phyloP scores from a whole-genome alignment of 257 asterid genomes.

The Anisodus acutangulus region DNA sequence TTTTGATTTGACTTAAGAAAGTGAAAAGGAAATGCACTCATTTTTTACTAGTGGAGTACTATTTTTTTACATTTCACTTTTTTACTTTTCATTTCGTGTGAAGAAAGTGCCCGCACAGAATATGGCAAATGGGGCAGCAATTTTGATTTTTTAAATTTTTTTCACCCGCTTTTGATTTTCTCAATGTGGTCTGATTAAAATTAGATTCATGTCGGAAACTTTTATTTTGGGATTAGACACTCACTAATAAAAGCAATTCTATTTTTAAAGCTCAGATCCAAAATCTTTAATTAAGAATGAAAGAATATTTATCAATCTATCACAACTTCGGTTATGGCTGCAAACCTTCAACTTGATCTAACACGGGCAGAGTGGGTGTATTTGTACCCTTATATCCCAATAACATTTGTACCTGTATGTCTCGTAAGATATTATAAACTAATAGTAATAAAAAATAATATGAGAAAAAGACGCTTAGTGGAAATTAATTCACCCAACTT shows the following conservation, averaged over 20 bases:
- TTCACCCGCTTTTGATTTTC: too few relatives aligned
- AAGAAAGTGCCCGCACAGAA: conserved; percentile 39
- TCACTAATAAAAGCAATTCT: neutral
- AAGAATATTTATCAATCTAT: neutral
- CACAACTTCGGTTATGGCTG: too few relatives aligned
- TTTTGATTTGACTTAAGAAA: neutral
- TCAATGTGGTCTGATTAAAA: too few relatives aligned
- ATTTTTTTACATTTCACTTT: neutral
- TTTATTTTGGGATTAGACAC: too few relatives aligned
- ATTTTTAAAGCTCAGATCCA: neutral
- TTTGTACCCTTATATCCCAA: conserved; percentile 51
- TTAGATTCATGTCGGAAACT: too few relatives aligned
- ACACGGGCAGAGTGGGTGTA: conserved; percentile 28
- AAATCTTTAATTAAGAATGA: neutral
- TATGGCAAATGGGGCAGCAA: conserved; percentile 45
- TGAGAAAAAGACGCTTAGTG: conserved; percentile 38
- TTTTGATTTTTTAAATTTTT: conserved; percentile 29
- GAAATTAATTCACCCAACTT: conserved; percentile 46
- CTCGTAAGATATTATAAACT: conserved; percentile 40
- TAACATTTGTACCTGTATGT: conserved; percentile 45
- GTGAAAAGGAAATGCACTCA: neutral
- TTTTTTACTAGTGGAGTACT: neutral
- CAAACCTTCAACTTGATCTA: conserved; percentile 42
- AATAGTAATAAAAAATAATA: conserved; percentile 33
- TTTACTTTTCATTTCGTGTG: conserved; percentile 32